phyloP scores from a whole-genome alignment of 257 asterid species.

The Thymus quinquecostatus region DNA sequence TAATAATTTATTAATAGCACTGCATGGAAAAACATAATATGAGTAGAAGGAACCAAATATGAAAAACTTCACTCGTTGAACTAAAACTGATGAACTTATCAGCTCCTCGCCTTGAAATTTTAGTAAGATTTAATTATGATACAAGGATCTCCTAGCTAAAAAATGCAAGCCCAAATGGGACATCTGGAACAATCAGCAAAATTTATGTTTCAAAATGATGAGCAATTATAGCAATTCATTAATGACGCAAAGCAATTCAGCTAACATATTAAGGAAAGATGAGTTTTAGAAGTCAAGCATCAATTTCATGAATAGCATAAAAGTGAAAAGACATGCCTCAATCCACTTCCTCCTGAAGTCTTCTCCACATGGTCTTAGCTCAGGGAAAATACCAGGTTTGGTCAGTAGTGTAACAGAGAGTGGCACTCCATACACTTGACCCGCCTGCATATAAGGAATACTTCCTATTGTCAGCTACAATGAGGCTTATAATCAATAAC shows the following conservation, averaged over 20 bases:
- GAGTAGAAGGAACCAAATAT: slow-evolving; percentile 12
- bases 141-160: not conserved
- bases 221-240: not conserved
- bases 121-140: slow-evolving; percentile 7
- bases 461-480: slow-evolving; percentile 23
- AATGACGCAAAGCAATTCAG: slow-evolving; percentile 8
- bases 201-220: not conserved
- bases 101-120: not conserved
- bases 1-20: not conserved
- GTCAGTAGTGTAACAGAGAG: slow-evolving; percentile 79
- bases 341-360: slow-evolving; percentile 96
- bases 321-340: slow-evolving; percentile 64
- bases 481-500: slow-evolving; percentile 21
- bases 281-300: slow-evolving; percentile 18
- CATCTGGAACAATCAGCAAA: not conserved
- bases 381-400: slow-evolving; percentile 83
- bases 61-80: not conserved
- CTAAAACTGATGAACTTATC: not conserved
- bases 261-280: slow-evolving; percentile 8
- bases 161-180: not conserved
- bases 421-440: slow-evolving; percentile 97
- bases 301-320: slow-evolving; percentile 29
- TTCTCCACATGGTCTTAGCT: slow-evolving; percentile 92
- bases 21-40: slow-evolving; percentile 2
- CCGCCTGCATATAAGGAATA: slow-evolving; percentile 65